Conservation (phyloP, 352 stramenopile genomes). For the Pythium brassicae region DNA sequence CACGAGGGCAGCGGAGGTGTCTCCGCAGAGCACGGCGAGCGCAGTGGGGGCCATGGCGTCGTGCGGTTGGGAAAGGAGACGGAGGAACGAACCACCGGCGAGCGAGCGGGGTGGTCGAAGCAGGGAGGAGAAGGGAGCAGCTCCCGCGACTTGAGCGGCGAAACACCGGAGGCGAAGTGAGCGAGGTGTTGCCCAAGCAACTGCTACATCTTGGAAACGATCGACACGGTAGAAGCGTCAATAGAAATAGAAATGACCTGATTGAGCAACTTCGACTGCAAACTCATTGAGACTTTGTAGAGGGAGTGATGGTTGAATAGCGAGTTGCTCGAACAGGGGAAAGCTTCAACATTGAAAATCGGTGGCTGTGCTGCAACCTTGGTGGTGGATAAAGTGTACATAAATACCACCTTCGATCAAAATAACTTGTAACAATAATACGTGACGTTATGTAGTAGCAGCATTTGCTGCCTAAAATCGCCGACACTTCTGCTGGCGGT, state of each 20-base stretch:
- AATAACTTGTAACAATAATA: too few relatives aligned
- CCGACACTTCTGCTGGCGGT: too few relatives aligned
- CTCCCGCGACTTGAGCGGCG: not conserved
- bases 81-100: not conserved
- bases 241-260: conserved; percentile 6
- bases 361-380: too few relatives aligned
- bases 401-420: too few relatives aligned
- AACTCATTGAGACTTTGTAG: not conserved
- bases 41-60: conserved; percentile 31
- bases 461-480: too few relatives aligned
- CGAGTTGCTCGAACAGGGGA: conserved; percentile 4
- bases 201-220: conserved; percentile 19
- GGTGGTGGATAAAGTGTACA: too few relatives aligned
- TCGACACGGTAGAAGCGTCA: conserved; percentile 10
- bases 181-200: not conserved
- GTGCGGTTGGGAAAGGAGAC: not conserved
- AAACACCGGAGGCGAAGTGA: too few relatives aligned
- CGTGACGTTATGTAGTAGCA: too few relatives aligned
- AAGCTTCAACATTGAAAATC: not conserved
- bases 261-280: not conserved
- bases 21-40: conserved; percentile 70
- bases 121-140: not conserved
- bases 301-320: not conserved
- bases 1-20: conserved; percentile 38
- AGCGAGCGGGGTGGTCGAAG: not conserved